Evolutionary conservation across 176 grass and related monocot genomes (phyloP).

Genomic region (Aegilops speltoides): DNA sequence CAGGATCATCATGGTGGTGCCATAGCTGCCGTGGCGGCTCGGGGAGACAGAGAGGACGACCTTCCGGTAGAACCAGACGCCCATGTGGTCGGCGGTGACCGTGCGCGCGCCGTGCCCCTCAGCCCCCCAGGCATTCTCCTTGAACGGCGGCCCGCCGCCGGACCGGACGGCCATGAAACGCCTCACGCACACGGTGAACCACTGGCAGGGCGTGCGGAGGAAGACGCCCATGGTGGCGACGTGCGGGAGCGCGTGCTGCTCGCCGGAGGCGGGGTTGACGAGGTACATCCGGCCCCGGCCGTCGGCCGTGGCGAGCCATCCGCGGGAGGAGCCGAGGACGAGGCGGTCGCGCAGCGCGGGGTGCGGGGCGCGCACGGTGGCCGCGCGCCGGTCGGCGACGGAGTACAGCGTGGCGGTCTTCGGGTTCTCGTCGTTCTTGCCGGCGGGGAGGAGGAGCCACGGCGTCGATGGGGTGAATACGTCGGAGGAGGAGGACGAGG

Average conservation of each 20-base stretch:
- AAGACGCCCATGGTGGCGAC: neutral
- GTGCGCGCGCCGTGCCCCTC: rapidly evolving
- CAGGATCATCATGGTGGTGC: neutral
- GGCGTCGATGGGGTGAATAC: neutral
- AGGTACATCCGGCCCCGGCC: neutral
- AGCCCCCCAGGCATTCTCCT: rapidly evolving
- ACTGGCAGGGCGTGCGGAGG: neutral
- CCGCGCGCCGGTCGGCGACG: neutral
- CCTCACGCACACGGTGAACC: neutral
- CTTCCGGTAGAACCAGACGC: neutral
- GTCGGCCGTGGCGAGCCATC: conserved; percentile 5
- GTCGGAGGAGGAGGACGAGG: neutral
- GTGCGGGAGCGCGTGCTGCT: neutral
- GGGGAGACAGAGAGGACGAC: neutral
- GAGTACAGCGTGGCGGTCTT: neutral
- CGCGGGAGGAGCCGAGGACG: neutral
- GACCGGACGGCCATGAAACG: neutral
- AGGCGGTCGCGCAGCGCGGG: neutral
- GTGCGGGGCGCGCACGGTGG: neutral
- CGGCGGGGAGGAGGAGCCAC: conserved; percentile 9
- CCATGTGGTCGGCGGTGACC: neutral
- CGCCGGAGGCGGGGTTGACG: neutral
- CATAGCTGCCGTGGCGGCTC: neutral
- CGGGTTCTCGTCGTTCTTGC: neutral
- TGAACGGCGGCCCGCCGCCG: neutral